Percentiles rank a stretch among this genome's conserved stretches.
These are phyloP conservation scores for Acmispon strigosus DNA, from an alignment of 306 rosid genomes.

Conservation along the genomic window DNA sequence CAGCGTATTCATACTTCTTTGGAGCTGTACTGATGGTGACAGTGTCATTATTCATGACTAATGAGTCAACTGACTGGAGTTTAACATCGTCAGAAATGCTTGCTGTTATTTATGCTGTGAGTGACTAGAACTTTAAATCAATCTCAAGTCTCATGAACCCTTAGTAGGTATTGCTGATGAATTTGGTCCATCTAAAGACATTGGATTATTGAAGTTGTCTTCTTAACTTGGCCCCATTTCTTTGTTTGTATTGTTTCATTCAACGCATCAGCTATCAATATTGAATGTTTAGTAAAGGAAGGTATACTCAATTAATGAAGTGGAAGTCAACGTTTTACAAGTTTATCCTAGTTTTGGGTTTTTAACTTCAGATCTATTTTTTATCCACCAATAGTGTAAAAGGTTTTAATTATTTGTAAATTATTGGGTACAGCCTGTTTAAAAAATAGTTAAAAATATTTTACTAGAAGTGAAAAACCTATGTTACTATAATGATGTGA, in stretches of 20 bases:
- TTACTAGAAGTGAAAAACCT: background rate
- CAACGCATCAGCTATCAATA: constrained; percentile 5
- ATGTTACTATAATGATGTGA: background rate
- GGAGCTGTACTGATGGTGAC: constrained; percentile 67
- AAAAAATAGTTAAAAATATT: background rate
- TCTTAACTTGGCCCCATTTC: background rate
- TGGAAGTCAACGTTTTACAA: background rate
- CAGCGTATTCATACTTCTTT: constrained; percentile 73
- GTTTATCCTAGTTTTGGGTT: background rate
- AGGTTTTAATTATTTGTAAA: background rate
- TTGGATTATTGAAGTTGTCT: background rate
- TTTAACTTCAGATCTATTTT: background rate
- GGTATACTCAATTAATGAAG: background rate
- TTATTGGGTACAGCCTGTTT: background rate
- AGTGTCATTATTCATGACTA: constrained; percentile 52
- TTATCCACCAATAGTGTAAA: background rate
- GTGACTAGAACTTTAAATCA: constrained; percentile 25
- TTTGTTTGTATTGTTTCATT: constrained; percentile 6
- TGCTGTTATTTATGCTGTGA: constrained; percentile 84
- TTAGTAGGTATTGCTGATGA: background rate
- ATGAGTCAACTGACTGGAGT: constrained; percentile 62
- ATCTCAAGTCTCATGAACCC: background rate
- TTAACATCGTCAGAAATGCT: constrained; percentile 64
- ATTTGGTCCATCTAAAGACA: background rate
- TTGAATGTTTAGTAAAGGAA: background rate